phyloP scores from a whole-genome alignment of 768 basidiomycete species.

The Crassisporium funariophilum region DNA sequence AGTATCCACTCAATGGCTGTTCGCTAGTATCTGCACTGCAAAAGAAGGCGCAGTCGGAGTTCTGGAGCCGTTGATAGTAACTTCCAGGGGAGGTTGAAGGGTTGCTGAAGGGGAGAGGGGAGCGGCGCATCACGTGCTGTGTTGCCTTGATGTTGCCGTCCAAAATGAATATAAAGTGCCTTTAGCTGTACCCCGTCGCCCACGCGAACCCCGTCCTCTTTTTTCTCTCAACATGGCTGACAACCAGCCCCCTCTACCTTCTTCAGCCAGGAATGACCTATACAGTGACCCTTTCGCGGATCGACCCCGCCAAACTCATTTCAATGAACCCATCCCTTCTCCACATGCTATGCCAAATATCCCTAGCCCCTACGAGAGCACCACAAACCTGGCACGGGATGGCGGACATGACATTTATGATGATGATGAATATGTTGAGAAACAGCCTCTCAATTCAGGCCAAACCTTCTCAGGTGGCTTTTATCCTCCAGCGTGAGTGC shows the following conservation, averaged over 20 bases:
- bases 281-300: conserved; percentile 76
- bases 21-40: too few relatives aligned
- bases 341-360: conserved; percentile 35
- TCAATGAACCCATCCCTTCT: conserved; percentile 55
- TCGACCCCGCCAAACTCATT: conserved; percentile 60
- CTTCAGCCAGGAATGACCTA: conserved; percentile 34
- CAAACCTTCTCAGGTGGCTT: conserved; percentile 60
- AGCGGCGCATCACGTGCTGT: too few relatives aligned
- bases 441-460: conserved; percentile 69
- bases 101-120: too few relatives aligned
- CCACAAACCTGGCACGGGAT: conserved; percentile 54
- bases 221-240: conserved; percentile 36
- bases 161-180: too few relatives aligned
- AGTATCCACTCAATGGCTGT: too few relatives aligned
- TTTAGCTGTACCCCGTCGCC: conserved; percentile 4
- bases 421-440: conserved; percentile 77
- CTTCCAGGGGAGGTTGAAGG: too few relatives aligned
- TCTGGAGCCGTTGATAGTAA: too few relatives aligned
- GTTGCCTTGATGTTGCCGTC: too few relatives aligned
- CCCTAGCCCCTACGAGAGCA: conserved; percentile 58
- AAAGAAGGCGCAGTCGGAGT: too few relatives aligned
- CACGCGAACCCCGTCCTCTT: conserved; percentile 9
- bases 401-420: conserved; percentile 46
- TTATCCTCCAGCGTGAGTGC: conserved; percentile 74
- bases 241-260: conserved; percentile 39